Evolutionary conservation across 1,284 basidiomycete species (phyloP).

Genomic region (Cutaneotrichosporon sp.): DNA sequence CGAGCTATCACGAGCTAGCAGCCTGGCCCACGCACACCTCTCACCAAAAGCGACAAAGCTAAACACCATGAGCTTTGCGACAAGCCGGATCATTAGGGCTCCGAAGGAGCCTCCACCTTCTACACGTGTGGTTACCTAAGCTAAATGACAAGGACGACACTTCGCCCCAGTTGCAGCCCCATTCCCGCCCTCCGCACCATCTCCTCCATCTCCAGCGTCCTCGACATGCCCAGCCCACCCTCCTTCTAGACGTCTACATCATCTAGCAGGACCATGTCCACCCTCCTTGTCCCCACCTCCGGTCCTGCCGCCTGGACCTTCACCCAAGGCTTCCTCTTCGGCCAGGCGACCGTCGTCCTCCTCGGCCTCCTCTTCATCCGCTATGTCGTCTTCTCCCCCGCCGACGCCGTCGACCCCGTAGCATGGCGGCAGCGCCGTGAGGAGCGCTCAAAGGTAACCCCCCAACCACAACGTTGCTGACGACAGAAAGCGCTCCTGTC

Average conservation of each 20-base stretch:
- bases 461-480: conserved; percentile 10
- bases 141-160: no score
- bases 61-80: no score
- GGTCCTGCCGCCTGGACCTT: conserved; percentile 52
- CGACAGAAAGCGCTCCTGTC: conserved; percentile 43
- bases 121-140: not conserved
- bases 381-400: conserved; percentile 58
- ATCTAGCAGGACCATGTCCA: conserved; percentile 7
- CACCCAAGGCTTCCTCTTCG: conserved; percentile 59
- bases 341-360: conserved; percentile 57
- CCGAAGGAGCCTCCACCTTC: no score
- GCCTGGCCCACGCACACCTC: no score
- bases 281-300: conserved; percentile 4
- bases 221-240: not conserved
- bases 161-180: no score
- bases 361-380: conserved; percentile 57
- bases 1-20: no score
- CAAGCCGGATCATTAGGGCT: no score
- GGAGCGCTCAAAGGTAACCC: conserved; percentile 41
- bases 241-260: not conserved
- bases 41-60: no score
- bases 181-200: not conserved
- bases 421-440: conserved; percentile 36
- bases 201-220: not conserved
- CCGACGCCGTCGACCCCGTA: conserved; percentile 50